phyloP scores from a whole-genome alignment of 2,329 filamentous ascomycete species.

The Stenocarpella maydis region DNA sequence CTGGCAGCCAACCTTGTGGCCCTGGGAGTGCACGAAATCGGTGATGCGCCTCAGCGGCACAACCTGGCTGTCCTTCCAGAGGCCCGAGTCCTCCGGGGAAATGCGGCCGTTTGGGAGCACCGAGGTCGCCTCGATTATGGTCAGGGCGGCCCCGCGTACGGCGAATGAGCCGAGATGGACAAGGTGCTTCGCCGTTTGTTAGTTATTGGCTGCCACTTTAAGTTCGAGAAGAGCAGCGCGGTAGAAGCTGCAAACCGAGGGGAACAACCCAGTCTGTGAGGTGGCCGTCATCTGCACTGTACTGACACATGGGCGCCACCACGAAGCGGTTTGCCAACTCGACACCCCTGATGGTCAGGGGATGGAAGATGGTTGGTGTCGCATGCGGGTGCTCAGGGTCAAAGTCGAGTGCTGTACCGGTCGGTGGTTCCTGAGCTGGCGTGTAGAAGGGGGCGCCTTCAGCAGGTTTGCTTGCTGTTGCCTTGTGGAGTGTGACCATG shows the following conservation, averaged over 20 bases:
- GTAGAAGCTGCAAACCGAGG: slow-evolving; percentile 53
- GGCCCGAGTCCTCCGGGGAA: slow-evolving; percentile 78
- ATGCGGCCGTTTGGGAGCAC: slow-evolving; percentile 82
- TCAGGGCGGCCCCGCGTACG: slow-evolving; percentile 75
- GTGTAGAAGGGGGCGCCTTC: slow-evolving; percentile 61
- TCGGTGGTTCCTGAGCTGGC: slow-evolving; percentile 59
- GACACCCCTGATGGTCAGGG: slow-evolving; percentile 61
- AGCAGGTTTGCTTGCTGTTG: slow-evolving; percentile 49
- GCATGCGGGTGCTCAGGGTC: slow-evolving; percentile 41
- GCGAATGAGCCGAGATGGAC: slow-evolving; percentile 84
- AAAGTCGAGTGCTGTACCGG: slow-evolving; percentile 54
- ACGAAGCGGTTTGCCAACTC: slow-evolving; percentile 65
- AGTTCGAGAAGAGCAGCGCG: neutral
- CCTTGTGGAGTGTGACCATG: slow-evolving; percentile 34
- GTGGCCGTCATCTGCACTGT: slow-evolving; percentile 69
- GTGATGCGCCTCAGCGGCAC: slow-evolving; percentile 73
- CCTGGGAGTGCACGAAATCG: slow-evolving; percentile 83
- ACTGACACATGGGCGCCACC: slow-evolving; percentile 70
- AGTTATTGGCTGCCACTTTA: neutral
- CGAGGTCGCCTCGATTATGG: slow-evolving; percentile 80
- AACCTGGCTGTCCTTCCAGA: slow-evolving; percentile 88
- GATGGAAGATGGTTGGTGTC: slow-evolving; percentile 64
- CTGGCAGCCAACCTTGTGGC: slow-evolving; percentile 80
- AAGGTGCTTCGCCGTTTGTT: slow-evolving; percentile 45
- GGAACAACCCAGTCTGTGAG: slow-evolving; percentile 70